Evolutionary conservation across 306 rosid species (phyloP).

Genomic region (Fagus crenata): DNA sequence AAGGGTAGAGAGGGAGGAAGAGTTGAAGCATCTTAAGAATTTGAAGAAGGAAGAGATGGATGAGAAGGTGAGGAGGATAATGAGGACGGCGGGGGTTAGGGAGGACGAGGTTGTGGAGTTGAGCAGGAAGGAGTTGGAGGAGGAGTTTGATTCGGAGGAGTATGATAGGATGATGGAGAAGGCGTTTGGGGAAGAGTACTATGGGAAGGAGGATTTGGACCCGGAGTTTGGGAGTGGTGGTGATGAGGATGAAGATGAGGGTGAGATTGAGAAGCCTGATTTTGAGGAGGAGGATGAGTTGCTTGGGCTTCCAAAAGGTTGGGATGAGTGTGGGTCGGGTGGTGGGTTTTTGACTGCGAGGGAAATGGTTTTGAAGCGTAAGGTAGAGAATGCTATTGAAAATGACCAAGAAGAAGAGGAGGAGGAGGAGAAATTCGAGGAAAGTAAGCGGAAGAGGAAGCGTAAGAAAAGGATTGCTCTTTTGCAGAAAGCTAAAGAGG

Average conservation of each 20-base stretch:
- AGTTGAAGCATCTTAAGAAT: conserved; percentile 80
- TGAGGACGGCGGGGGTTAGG: conserved; percentile 66
- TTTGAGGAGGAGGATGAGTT: conserved; percentile 83
- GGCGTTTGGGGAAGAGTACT: conserved; percentile 71
- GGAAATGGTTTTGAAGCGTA: conserved; percentile 51
- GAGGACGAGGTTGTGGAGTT: conserved; percentile 57
- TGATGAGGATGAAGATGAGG: conserved; percentile 54
- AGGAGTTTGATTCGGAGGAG: conserved; percentile 82
- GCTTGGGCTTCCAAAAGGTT: conserved; percentile 77
- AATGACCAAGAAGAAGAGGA: conserved; percentile 9
- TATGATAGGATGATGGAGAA: conserved; percentile 81
- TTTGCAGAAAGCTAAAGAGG: conserved; percentile 76
- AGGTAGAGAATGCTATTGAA: conserved; percentile 41
- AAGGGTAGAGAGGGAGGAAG: conserved; percentile 84
- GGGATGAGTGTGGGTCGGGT: conserved; percentile 53
- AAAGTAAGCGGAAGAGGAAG: conserved; percentile 68
- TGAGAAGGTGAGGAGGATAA: conserved; percentile 64
- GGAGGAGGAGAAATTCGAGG: conserved; percentile 25
- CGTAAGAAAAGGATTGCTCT: conserved; percentile 55
- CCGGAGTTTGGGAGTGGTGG: conserved; percentile 43
- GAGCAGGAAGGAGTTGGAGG: conserved; percentile 61
- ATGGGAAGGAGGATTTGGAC: conserved; percentile 62
- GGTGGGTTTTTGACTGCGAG: conserved; percentile 73
- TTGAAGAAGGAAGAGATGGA: conserved; percentile 86
- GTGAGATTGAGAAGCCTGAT: conserved; percentile 70